Evolutionary conservation across 2,329 filamentous ascomycete genomes (phyloP).

Genomic region (Pseudogymnoascus sp.): DNA sequence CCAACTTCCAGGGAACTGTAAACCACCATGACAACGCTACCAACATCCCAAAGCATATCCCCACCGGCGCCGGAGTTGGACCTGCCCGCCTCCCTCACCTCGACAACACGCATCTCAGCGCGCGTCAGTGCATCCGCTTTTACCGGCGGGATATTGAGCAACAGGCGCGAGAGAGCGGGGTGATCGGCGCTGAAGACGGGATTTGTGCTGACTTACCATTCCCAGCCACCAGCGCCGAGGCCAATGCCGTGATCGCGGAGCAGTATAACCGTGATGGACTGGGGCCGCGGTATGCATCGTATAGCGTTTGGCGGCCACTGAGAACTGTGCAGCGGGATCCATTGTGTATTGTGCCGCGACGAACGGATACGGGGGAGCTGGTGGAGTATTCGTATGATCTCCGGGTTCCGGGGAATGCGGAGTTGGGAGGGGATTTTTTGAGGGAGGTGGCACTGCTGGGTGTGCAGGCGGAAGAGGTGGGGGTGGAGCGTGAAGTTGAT

Average conservation of each 20-base stretch:
- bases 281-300: neutral
- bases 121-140: neutral
- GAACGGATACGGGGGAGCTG: neutral
- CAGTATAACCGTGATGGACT: neutral
- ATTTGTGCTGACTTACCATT: neutral
- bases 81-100: neutral
- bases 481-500: neutral
- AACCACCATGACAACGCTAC: neutral
- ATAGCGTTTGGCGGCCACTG: neutral
- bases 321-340: neutral
- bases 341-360: neutral
- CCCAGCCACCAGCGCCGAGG: neutral
- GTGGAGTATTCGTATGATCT: neutral
- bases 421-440: slow-evolving; percentile 7
- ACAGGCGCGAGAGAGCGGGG: neutral
- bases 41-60: neutral
- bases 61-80: neutral
- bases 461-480: neutral
- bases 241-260: neutral
- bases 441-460: neutral
- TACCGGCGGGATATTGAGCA: neutral
- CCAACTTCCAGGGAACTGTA: neutral
- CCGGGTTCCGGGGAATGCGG: neutral
- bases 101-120: neutral
- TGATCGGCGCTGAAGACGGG: neutral